Percentiles rank a stretch among this genome's conserved stretches.
phyloP scores from a whole-genome alignment of 2,329 filamentous ascomycete genomes.

The Calonectria pauciramosa region DNA sequence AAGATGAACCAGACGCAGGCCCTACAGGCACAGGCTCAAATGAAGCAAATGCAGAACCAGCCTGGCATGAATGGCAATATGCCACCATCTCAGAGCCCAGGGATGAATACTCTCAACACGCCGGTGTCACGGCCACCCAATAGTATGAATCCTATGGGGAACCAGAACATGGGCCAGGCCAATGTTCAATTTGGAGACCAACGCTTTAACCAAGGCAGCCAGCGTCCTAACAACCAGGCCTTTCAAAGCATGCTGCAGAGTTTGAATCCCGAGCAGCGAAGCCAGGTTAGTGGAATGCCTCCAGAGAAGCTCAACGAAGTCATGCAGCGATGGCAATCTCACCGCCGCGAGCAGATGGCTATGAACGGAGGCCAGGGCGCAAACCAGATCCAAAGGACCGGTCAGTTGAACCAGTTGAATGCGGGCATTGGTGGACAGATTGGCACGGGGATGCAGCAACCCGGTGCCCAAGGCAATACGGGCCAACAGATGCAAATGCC shows the following conservation, averaged over 20 bases:
- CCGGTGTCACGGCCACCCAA: slow-evolving; percentile 61
- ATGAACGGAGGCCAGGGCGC: slow-evolving; percentile 50
- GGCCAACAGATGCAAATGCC: slow-evolving; percentile 47
- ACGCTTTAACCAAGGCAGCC: slow-evolving; percentile 67
- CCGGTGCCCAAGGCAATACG: slow-evolving; percentile 41
- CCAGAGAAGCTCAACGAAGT: slow-evolving; percentile 67
- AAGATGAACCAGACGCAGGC: slow-evolving; percentile 54
- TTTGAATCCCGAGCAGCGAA: slow-evolving; percentile 62
- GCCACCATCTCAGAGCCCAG: slow-evolving; percentile 70
- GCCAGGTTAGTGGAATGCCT: slow-evolving; percentile 58
- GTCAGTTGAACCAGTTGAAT: slow-evolving; percentile 51
- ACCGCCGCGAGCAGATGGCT: slow-evolving; percentile 51
- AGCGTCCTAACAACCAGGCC: slow-evolving; percentile 59
- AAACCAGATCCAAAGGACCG: slow-evolving; percentile 49
- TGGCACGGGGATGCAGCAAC: slow-evolving; percentile 49
- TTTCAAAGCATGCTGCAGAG: slow-evolving; percentile 58
- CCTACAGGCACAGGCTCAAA: slow-evolving; percentile 61
- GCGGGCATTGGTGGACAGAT: slow-evolving; percentile 48
- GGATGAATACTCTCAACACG: slow-evolving; percentile 70
- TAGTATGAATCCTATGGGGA: slow-evolving; percentile 58
- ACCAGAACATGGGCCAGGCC: slow-evolving; percentile 59
- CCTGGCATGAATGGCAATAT: slow-evolving; percentile 64
- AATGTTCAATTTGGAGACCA: slow-evolving; percentile 64
- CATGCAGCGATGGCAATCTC: slow-evolving; percentile 62
- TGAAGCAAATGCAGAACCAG: slow-evolving; percentile 69